Conservation (phyloP, 1,139 yeast species). For the Candida sp. region DNA sequence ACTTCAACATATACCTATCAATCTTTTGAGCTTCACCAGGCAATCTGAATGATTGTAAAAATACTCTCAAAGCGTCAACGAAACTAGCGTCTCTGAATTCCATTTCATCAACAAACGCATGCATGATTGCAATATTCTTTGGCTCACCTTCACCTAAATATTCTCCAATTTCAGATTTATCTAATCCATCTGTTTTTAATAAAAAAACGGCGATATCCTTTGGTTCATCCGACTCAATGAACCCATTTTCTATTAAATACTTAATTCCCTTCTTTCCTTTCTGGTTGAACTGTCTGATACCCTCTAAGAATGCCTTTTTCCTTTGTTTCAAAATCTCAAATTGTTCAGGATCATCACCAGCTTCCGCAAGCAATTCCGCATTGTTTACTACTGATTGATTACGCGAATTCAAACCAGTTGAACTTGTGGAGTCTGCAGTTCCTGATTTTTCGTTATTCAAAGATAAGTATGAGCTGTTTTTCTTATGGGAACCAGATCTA, state of each 20-base stretch:
- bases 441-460: constrained; percentile 35
- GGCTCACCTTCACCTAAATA: constrained; percentile 89
- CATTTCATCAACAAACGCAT: constrained; percentile 87
- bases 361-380: constrained; percentile 21
- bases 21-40: constrained; percentile 99
- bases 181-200: constrained; percentile 74
- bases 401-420: constrained; percentile 25
- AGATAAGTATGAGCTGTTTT: constrained; percentile 17
- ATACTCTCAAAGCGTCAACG: constrained; percentile 82
- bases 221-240: constrained; percentile 62
- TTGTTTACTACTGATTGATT: constrained; percentile 29
- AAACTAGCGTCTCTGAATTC: constrained; percentile 68
- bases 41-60: constrained; percentile 83
- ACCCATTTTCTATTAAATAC: constrained; percentile 57
- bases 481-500: constrained; percentile 7
- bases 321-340: constrained; percentile 83
- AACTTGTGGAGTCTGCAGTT: constrained; percentile 36
- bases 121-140: constrained; percentile 79
- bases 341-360: constrained; percentile 73
- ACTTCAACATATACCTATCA: constrained; percentile 93
- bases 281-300: constrained; percentile 74
- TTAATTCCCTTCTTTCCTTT: constrained; percentile 81
- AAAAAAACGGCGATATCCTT: constrained; percentile 71
- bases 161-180: constrained; percentile 85
- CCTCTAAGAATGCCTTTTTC: constrained; percentile 78